Evolutionary conservation across 805 yeast genomes (phyloP).

Genomic region (Candida loeiensis): DNA sequence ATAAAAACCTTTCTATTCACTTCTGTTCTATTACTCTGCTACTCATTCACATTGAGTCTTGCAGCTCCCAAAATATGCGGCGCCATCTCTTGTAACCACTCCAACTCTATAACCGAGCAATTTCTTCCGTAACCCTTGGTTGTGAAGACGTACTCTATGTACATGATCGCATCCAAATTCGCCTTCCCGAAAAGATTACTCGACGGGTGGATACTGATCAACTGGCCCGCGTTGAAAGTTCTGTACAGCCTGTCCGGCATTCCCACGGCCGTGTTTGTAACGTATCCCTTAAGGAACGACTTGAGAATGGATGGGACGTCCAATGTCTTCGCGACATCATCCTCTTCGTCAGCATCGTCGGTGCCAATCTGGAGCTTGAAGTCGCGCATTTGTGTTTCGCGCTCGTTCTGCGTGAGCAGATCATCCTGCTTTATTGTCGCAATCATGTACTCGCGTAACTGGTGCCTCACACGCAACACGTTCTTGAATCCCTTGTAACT

Average conservation of each 20-base stretch:
- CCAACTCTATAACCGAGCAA: constrained; percentile 75
- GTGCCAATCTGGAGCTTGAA: constrained; percentile 24
- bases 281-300: constrained; percentile 77
- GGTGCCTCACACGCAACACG: constrained; percentile 71
- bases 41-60: constrained; percentile 27
- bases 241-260: constrained; percentile 92
- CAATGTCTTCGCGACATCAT: constrained; percentile 30
- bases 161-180: constrained; percentile 83
- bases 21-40: constrained; percentile 2
- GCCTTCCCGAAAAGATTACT: constrained; percentile 76
- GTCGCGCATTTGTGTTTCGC: constrained; percentile 23
- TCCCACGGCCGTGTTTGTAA: constrained; percentile 89
- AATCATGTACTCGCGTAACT: constrained; percentile 66
- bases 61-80: constrained; percentile 56
- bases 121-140: constrained; percentile 88
- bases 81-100: constrained; percentile 83
- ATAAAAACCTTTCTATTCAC: background rate
- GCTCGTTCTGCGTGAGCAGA: constrained; percentile 22
- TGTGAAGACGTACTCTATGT: constrained; percentile 90
- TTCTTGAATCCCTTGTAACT: constrained; percentile 78
- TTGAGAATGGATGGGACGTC: constrained; percentile 62
- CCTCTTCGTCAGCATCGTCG: constrained; percentile 21
- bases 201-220: constrained; percentile 86
- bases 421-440: constrained; percentile 44
- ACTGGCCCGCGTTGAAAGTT: constrained; percentile 79